A percentile compares a stretch with the other conserved stretches of the same genome.
Evolutionary conservation across 2,329 filamentous ascomycete genomes (phyloP).

Genomic region (Fusarium acutatum): DNA sequence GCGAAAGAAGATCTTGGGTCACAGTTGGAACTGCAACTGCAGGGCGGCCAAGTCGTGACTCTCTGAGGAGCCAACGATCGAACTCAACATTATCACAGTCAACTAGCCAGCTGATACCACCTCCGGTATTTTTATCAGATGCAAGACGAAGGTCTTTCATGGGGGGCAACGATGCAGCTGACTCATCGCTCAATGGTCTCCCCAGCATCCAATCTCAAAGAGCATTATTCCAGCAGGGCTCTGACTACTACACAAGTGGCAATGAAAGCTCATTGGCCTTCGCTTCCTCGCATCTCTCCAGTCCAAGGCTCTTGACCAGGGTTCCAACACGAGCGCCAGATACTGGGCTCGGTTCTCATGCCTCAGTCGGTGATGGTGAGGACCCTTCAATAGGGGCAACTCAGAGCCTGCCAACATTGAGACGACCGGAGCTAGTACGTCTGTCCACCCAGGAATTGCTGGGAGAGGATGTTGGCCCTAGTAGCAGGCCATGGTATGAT

Average conservation of each 20-base stretch:
- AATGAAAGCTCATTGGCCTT: slow-evolving; percentile 49
- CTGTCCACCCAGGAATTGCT: slow-evolving; percentile 36
- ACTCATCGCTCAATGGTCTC: slow-evolving; percentile 42
- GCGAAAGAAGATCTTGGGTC: slow-evolving; percentile 47
- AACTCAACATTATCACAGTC: slow-evolving; percentile 43
- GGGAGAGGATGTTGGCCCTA: slow-evolving; percentile 9
- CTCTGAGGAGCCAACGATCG: slow-evolving; percentile 38
- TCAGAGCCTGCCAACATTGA: slow-evolving; percentile 38
- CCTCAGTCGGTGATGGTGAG: not conserved
- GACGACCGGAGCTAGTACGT: slow-evolving; percentile 36
- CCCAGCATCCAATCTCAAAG: slow-evolving; percentile 34
- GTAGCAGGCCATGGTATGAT: slow-evolving; percentile 40
- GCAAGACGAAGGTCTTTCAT: slow-evolving; percentile 39
- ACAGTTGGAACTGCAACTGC: slow-evolving; percentile 43
- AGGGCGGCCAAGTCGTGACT: slow-evolving; percentile 38
- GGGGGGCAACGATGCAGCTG: slow-evolving; percentile 40
- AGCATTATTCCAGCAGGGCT: slow-evolving; percentile 30
- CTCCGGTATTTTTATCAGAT: slow-evolving; percentile 41
- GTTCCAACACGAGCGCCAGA: slow-evolving; percentile 14
- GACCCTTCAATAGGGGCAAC: slow-evolving; percentile 24
- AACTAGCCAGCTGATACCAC: slow-evolving; percentile 45
- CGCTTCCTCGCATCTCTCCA: slow-evolving; percentile 41
- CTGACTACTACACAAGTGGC: slow-evolving; percentile 41
- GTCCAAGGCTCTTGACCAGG: slow-evolving; percentile 33
- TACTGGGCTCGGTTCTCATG: not conserved